Conservation (phyloP, 2,329 filamentous ascomycete genomes). For the Chaetomium sp. region DNA sequence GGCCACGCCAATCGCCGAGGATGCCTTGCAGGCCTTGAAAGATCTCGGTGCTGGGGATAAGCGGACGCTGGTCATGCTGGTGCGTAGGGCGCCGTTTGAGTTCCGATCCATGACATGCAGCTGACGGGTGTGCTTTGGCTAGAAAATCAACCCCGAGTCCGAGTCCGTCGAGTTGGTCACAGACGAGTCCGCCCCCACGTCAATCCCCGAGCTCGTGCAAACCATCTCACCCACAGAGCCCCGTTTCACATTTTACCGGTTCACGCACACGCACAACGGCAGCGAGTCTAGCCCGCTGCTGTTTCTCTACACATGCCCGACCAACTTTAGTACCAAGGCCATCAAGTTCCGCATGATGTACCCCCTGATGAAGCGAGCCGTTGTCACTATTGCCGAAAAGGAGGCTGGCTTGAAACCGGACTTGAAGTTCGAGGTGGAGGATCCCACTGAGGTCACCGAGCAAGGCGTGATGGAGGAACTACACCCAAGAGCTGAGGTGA, state of each 20-base stretch:
- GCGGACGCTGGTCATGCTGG: conserved; percentile 65
- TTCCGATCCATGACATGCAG: neutral
- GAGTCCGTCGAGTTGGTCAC: conserved; percentile 70
- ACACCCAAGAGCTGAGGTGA: conserved; percentile 65
- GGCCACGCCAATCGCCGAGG: conserved; percentile 61
- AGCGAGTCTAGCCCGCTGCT: conserved; percentile 61
- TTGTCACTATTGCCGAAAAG: conserved; percentile 65
- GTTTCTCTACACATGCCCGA: conserved; percentile 82
- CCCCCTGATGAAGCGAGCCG: conserved; percentile 68
- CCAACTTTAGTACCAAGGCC: conserved; percentile 61
- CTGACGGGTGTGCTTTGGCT: neutral
- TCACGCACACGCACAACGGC: conserved; percentile 59
- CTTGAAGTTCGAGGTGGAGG: conserved; percentile 70
- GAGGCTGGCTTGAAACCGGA: conserved; percentile 67
- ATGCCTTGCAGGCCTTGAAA: conserved; percentile 65
- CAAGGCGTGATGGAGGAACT: conserved; percentile 66
- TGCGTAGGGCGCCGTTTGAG: conserved; percentile 43
- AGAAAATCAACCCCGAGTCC: conserved; percentile 72
- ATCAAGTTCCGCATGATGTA: conserved; percentile 88
- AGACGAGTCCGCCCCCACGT: conserved; percentile 53
- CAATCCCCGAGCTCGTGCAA: conserved; percentile 59
- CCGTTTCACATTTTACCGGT: conserved; percentile 77
- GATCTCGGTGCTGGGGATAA: conserved; percentile 56
- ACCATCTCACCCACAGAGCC: conserved; percentile 69
- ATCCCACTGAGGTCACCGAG: conserved; percentile 71